These are phyloP conservation scores for Phylloporus arenicola DNA, from an alignment of 768 basidiomycete genomes.

Conservation along the genomic window DNA sequence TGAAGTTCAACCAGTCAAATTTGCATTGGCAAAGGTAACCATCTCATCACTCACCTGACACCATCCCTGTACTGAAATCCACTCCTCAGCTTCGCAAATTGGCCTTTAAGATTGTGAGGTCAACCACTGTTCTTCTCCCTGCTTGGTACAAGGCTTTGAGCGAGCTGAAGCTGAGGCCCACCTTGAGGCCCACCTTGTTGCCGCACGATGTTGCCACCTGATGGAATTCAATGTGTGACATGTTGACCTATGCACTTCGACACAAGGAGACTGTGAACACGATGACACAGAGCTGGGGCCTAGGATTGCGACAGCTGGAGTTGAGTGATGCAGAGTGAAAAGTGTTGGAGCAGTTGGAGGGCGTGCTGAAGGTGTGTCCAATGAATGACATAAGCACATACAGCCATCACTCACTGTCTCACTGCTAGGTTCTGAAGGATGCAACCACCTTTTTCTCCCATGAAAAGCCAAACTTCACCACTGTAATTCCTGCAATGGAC, in stretches of 20 bases:
- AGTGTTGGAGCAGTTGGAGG: neutral
- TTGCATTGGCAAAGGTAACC: slow-evolving; percentile 7
- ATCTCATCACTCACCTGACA: neutral
- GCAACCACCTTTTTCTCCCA: neutral
- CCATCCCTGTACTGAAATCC: neutral
- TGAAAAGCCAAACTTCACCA: neutral
- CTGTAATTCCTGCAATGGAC: neutral
- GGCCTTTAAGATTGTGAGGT: neutral
- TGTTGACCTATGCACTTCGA: neutral
- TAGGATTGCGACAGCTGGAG: neutral
- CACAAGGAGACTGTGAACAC: neutral
- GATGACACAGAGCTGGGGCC: neutral
- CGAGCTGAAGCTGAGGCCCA: neutral
- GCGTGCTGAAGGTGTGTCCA: neutral
- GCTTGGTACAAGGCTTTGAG: neutral
- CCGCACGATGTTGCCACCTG: neutral
- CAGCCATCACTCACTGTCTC: no score
- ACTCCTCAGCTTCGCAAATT: neutral
- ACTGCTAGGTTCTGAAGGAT: neutral
- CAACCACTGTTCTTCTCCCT: neutral
- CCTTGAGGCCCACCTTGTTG: neutral
- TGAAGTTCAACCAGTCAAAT: slow-evolving; percentile 1
- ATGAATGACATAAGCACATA: no score
- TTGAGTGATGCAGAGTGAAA: neutral
- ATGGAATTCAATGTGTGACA: neutral